Base-by-base conservation (phyloP, 345 rosid species). In the Hypericum perforatum region DNA sequence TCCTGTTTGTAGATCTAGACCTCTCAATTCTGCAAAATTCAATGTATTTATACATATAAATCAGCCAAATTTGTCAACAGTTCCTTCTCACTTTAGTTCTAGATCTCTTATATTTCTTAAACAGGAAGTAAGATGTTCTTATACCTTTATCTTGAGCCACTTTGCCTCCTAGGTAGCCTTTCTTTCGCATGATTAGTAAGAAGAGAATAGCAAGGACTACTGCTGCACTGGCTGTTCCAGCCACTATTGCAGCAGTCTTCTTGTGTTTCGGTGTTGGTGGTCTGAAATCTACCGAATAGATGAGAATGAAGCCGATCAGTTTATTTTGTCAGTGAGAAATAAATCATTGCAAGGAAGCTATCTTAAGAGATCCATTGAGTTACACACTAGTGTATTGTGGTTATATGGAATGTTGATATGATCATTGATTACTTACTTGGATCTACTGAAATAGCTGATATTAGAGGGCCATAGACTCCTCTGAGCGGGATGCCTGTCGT, bases 121-220 rank as follows among this genome's bases (percentile, higher is more conserved):
- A 49, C 15, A 22, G 36, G 39, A 14, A 45, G 13, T 16, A 44
- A 41, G 51, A 52, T 45, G 37, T n/a, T 9, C 45, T 52, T 22
- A 39, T 69, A 86, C 94, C 97, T 71, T 75, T 77, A 60, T 74
- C 88, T 10, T 57, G 54, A 39, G 79, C 66, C 12, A 36, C 60
- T 65, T 78, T 66, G 54, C 79, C 77, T 58, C 81, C 75, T 15
- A 82, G 65, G 68, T 74, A 74, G 39, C 68, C 63, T 51, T 57
- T 52, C 40, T 22, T 45, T 62, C 63, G 52, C 41, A 58, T 47
- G 37, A 64, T 29, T 12, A 42, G 41, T 5, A 64, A 53, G 32
- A 52, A 9, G 14, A 64, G 49, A 39, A 64, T 47, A 43, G 47
- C 54, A 39, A 58, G 7, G 4, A 32, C 29, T 16, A 64, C 2